A percentile compares a stretch with the other conserved stretches of the same genome.
phyloP scores from a whole-genome alignment of 306 rosid species.

The Cucumis cinereus region DNA sequence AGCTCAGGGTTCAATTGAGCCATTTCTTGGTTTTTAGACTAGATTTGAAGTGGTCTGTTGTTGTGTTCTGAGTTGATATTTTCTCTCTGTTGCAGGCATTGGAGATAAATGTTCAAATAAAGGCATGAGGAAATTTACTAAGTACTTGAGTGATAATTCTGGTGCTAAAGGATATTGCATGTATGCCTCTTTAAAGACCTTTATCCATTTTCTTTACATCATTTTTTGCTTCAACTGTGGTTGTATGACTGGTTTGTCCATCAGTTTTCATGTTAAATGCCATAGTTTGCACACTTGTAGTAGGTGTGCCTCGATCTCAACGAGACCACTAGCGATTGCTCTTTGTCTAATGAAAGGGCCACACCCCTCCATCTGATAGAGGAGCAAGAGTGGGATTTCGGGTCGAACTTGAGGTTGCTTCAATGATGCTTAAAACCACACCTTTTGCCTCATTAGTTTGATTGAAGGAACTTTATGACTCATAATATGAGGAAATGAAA shows the following conservation, averaged over 20 bases:
- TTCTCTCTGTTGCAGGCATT: constrained; percentile 9
- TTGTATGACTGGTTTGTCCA: background rate
- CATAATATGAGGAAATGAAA: too few relatives aligned
- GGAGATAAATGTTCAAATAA: constrained; percentile 7
- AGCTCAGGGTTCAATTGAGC: background rate
- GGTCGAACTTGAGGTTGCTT: background rate
- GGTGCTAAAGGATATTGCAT: constrained; percentile 10
- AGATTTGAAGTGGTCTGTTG: background rate
- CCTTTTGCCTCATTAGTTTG: background rate
- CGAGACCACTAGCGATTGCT: background rate
- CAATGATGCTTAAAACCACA: background rate
- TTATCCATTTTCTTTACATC: background rate
- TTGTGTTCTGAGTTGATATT: background rate
- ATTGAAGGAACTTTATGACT: background rate
- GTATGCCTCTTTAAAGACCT: constrained; percentile 4
- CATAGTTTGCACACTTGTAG: background rate
- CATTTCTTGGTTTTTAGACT: background rate
- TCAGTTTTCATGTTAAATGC: background rate
- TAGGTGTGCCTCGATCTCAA: background rate
- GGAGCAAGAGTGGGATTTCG: background rate
- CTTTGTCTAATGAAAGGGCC: background rate
- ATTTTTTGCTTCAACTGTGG: background rate
- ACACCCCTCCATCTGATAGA: background rate
- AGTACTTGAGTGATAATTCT: constrained; percentile 5
- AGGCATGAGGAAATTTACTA: constrained; percentile 2